phyloP scores from a whole-genome alignment of 2,329 filamentous ascomycete species.

The Aureobasidium sp. region DNA sequence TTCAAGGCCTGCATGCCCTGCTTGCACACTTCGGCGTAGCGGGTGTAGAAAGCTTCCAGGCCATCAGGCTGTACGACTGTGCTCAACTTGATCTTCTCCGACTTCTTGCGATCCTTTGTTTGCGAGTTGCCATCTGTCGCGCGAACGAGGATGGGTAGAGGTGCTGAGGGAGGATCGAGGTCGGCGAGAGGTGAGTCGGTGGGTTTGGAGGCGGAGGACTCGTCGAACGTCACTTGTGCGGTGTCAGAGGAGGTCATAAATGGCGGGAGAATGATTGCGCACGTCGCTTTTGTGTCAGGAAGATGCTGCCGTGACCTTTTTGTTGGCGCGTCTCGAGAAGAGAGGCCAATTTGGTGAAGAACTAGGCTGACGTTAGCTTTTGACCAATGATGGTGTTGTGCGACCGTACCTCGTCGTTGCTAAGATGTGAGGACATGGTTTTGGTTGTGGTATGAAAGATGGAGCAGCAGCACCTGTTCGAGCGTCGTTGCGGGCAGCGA shows the following conservation, averaged over 20 bases:
- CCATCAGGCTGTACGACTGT: slow-evolving; percentile 71
- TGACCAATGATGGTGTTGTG: not conserved
- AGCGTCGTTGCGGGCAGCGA: not conserved
- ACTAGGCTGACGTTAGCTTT: slow-evolving; percentile 41
- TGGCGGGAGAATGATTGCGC: slow-evolving; percentile 22
- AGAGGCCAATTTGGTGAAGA: slow-evolving; percentile 59
- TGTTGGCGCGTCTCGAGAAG: slow-evolving; percentile 60
- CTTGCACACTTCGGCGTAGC: slow-evolving; percentile 89
- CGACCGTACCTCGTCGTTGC: slow-evolving; percentile 49
- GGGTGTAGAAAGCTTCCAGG: slow-evolving; percentile 69
- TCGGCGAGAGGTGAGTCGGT: slow-evolving; percentile 49
- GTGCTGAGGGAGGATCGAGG: slow-evolving; percentile 43
- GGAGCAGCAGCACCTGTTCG: not conserved
- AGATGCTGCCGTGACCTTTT: slow-evolving; percentile 64
- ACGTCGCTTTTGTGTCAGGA: slow-evolving; percentile 70
- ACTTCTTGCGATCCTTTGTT: slow-evolving; percentile 40
- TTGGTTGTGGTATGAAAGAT: slow-evolving; percentile 32
- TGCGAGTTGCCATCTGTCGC: slow-evolving; percentile 65
- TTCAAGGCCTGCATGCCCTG: slow-evolving; percentile 79
- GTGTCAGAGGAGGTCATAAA: not conserved
- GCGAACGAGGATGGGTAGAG: slow-evolving; percentile 68
- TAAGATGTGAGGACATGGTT: slow-evolving; percentile 39
- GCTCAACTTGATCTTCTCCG: slow-evolving; percentile 65
- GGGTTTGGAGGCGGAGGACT: not conserved
- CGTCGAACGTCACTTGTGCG: not conserved